Base-by-base conservation (phyloP, 495 filamentous ascomycete species). In the Hypoxylon fuscum region DNA sequence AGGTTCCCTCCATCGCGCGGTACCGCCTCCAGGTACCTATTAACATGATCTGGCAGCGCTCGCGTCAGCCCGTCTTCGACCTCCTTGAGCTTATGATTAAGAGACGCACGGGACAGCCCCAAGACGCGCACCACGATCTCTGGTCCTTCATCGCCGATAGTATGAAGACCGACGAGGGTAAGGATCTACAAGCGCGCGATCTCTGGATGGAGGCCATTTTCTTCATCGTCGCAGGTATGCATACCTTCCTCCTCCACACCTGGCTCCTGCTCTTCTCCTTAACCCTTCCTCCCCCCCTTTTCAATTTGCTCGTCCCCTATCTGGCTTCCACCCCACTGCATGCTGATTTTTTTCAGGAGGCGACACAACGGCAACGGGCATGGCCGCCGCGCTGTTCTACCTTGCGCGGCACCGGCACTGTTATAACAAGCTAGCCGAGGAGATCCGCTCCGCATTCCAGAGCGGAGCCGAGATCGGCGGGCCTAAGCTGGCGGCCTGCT, bases 401-500 rank as follows among this genome's bases (percentile, higher is more conserved):
- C 8, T 68, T 5, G 9, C 54, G 2, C 69, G 64, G 12, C 77
- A 85, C 48, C 76, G 72, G 0, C 18, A 61, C 1, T 64, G 67
- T 12, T 73, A 82, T 57, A 57, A 74, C n/a, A 71, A 70, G 32
- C 69, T 87, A 1, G 73, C 45, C 17, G 21, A 55, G 4, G 77
- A 81, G 58, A 63, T 85, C 17, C 69, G 73, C 1, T 55, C 25
- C 11, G 68, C 69, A 0, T 85, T 83, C 54, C 3, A 21, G 1
- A 66, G 50, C 37, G 58, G 66, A 17, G 71, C 73, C 15, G 75
- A 79, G 0, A 80, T 85, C 25, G 23, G 23, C 8, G 31, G 48
- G 3, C 47, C 52, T 1, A 83, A 82, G 37, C 73, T 88, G 0
- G 67, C 78, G 14, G 77, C 77, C 4, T 68, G 81, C 22, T 75